Percentiles rank a stretch among this genome's conserved stretches.
phyloP scores from a whole-genome alignment of 23 red algal genomes.

The Gracilaria caudata region DNA sequence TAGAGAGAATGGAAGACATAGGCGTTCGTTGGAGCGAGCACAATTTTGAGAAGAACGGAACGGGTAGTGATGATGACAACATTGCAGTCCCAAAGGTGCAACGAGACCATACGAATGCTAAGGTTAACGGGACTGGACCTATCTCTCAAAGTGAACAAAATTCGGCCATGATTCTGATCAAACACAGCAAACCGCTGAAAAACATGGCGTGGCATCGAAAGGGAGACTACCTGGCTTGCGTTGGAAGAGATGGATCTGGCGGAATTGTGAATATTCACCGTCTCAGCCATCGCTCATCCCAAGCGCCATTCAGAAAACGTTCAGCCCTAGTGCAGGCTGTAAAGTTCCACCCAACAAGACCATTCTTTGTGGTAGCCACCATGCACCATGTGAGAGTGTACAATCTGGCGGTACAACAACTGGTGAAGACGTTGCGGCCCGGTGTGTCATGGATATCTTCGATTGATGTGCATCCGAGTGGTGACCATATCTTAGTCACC shows the following conservation, averaged over 20 bases:
- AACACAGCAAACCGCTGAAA: conserved; percentile 47
- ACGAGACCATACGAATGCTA: background rate
- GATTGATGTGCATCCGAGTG: conserved; percentile 89
- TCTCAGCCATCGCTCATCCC: conserved; percentile 71
- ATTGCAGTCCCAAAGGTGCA: background rate
- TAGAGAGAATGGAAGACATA: conserved; percentile 20
- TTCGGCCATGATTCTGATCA: conserved; percentile 54
- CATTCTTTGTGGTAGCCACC: conserved; percentile 89
- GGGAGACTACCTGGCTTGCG: conserved; percentile 87
- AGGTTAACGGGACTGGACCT: background rate
- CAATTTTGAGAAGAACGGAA: conserved; percentile 9
- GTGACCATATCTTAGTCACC: conserved; percentile 88
- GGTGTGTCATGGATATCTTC: conserved; percentile 88
- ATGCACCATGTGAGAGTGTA: conserved; percentile 92
- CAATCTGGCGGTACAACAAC: conserved; percentile 63
- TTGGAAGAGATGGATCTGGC: conserved; percentile 69
- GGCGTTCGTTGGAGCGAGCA: conserved; percentile 37
- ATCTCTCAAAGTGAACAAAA: background rate
- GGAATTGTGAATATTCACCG: conserved; percentile 81
- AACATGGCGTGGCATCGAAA: conserved; percentile 80
- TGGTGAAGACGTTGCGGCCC: conserved; percentile 82
- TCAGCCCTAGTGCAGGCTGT: conserved; percentile 61
- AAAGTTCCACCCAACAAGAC: conserved; percentile 89
- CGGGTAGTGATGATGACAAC: background rate
- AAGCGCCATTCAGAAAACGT: conserved; percentile 77